phyloP scores from a whole-genome alignment of 768 basidiomycete genomes.

The Trametes coccinea region DNA sequence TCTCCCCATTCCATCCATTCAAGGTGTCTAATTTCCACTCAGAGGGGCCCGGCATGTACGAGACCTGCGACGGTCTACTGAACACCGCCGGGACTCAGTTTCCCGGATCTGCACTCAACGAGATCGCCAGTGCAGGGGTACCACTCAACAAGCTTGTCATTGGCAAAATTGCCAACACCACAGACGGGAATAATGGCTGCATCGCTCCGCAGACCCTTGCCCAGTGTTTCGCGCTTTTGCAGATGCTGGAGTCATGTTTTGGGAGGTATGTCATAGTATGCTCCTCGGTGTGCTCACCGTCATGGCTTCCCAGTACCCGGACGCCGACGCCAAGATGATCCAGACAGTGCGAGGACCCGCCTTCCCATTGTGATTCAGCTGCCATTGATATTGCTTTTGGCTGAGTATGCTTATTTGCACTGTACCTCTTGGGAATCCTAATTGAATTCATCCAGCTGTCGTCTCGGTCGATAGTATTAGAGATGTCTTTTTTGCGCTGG shows the following conservation, averaged over 20 bases:
- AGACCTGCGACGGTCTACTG: conserved; percentile 39
- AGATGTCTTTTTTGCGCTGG: too few species aligned
- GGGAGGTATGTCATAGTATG: neutral
- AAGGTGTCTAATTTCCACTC: neutral
- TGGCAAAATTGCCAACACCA: conserved; percentile 54
- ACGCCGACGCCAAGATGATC: too few species aligned
- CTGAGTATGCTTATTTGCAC: too few species aligned
- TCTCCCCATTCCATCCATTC: neutral
- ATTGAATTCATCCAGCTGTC: too few species aligned
- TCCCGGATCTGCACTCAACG: conserved; percentile 43
- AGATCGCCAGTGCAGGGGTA: conserved; percentile 55
- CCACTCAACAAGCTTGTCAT: conserved; percentile 64
- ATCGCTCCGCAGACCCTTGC: conserved; percentile 26
- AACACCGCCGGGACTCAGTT: conserved; percentile 38
- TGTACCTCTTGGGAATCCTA: too few species aligned
- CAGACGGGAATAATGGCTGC: conserved; percentile 38
- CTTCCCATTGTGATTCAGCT: too few species aligned
- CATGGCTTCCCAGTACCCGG: too few species aligned
- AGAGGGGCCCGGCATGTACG: conserved; percentile 33
- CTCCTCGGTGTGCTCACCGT: too few species aligned
- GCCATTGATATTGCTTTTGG: too few species aligned
- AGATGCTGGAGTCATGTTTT: conserved; percentile 17
- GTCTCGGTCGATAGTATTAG: too few species aligned
- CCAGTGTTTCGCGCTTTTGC: neutral
- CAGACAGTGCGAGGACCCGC: too few species aligned